Base-by-base conservation (phyloP, 2,329 filamentous ascomycete genomes). In the Fusarium sp. region DNA sequence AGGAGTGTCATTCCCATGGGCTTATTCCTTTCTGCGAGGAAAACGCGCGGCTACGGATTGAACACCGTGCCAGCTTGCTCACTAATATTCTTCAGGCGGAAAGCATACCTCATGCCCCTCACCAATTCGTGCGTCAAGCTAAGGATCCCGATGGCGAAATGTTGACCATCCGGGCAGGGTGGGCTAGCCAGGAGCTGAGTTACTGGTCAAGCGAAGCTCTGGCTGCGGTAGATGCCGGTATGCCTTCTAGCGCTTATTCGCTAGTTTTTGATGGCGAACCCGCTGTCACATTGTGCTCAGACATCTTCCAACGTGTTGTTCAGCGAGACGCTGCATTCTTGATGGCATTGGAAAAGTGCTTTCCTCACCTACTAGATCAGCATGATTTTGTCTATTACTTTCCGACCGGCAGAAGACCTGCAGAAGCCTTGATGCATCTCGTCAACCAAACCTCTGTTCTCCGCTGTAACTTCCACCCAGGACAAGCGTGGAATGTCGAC, bases 1-100 rank as follows among this genome's bases (percentile, higher is more conserved):
- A 26, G 23, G 21, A 50, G 5, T 43, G 41, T 1, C 60, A 67
- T 23, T 31, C 37, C 10, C 21, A 8, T 8, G 61, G 56, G 3
- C 11, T 67, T 11, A 50, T 60, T 11, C 61, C 47, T 2, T 54
- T 65, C 8, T 65, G 41, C 21, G 37, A 18, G 10, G 61, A 67
- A 13, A 67, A 65, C 16, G 8, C 23, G 2, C 28, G 9, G 13
- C 38, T 67, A 23, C 33, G 20, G 8, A n/a, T 67, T 23, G 37
- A 54, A 7, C 55, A 49, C 5, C 56, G 37, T 4, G 42, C 53
- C 2, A 37, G 28, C 11, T 33, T 65, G 4, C 6, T 53, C 2
- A 39, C 23, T 15, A 35, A 43, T 6, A n/a, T 64, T 3, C 21
- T 59, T 9, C 29, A 52, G 20, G 6, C 35, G 9, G 35, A 8